These are phyloP conservation scores for Geranium brycei DNA, from an alignment of 345 rosid genomes.

Conservation along the genomic window DNA sequence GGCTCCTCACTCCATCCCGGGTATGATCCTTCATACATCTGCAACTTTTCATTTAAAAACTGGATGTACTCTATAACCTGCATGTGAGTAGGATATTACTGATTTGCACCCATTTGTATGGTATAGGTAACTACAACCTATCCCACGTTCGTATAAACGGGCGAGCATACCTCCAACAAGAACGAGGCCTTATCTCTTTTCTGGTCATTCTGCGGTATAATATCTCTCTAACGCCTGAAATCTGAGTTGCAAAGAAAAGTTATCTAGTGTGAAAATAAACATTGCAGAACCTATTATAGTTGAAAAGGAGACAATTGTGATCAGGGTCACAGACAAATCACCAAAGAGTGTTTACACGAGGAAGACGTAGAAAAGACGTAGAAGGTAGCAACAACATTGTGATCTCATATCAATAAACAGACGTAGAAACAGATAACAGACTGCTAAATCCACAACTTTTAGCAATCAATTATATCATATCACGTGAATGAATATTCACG, in stretches of 20 bases:
- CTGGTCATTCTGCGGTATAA: constrained; percentile 71
- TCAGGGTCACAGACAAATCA: not conserved
- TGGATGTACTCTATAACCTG: constrained; percentile 79
- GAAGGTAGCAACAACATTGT: too few relatives aligned
- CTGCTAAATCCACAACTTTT: too few relatives aligned
- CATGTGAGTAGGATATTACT: constrained; percentile 2
- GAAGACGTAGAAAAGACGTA: too few relatives aligned
- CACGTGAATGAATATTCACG: too few relatives aligned
- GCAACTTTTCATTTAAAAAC: constrained; percentile 57
- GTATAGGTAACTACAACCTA: not conserved
- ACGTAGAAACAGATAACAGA: too few relatives aligned
- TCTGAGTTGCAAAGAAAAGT: constrained; percentile 28
- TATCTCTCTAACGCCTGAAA: constrained; percentile 70
- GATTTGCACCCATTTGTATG: constrained; percentile 4
- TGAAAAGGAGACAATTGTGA: not conserved
- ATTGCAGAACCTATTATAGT: not conserved
- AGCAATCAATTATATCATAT: too few relatives aligned
- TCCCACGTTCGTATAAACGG: not conserved
- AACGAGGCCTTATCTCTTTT: constrained; percentile 83
- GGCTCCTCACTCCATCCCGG: constrained; percentile 54
- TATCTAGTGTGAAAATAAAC: constrained; percentile 2
- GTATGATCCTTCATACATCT: constrained; percentile 54
- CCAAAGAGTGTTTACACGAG: not conserved
- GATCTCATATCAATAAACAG: too few relatives aligned
- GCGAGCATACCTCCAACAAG: constrained; percentile 45